These are phyloP conservation scores for Paramicrosporidium saccamoebae DNA, from an alignment of 371 early-diverging fungal genomes.

Conservation along the genomic window DNA sequence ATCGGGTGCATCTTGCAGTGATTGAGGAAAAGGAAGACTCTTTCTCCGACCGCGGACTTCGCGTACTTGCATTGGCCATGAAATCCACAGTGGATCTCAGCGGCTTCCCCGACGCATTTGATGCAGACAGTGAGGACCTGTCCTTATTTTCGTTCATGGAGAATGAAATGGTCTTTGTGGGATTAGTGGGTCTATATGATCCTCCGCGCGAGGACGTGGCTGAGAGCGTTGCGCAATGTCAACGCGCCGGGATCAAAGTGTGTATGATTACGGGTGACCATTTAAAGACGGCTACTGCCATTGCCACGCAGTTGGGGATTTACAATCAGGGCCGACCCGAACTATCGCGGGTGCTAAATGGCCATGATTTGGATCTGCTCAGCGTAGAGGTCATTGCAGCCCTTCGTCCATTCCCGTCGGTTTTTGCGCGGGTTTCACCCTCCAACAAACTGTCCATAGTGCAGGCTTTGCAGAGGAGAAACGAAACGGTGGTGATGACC, in stretches of 20 bases:
- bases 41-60: conserved; percentile 14
- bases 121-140: conserved; percentile 7
- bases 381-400: conserved; percentile 37
- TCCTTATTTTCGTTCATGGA: conserved; percentile 22
- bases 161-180: conserved; percentile 36
- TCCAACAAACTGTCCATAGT: conserved; percentile 92
- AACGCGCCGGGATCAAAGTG: conserved; percentile 63
- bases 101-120: conserved; percentile 3
- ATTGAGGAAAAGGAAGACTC: conserved; percentile 13
- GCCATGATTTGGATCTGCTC: conserved; percentile 41
- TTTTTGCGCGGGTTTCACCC: conserved; percentile 76
- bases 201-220: conserved; percentile 46
- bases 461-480: conserved; percentile 51
- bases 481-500: conserved; percentile 64
- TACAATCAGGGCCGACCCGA: conserved; percentile 6
- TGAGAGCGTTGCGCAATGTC: conserved; percentile 43
- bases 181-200: conserved; percentile 69
- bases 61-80: conserved; percentile 9
- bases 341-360: conserved; percentile 35
- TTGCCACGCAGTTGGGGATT: conserved; percentile 65
- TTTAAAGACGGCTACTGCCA: conserved; percentile 61
- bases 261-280: conserved; percentile 89
- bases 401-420: conserved; percentile 38
- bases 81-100: conserved; percentile 2
- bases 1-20: conserved; percentile 2